Conservation (phyloP, 2,329 filamentous ascomycete species). For the Lecanosticta acicola region DNA sequence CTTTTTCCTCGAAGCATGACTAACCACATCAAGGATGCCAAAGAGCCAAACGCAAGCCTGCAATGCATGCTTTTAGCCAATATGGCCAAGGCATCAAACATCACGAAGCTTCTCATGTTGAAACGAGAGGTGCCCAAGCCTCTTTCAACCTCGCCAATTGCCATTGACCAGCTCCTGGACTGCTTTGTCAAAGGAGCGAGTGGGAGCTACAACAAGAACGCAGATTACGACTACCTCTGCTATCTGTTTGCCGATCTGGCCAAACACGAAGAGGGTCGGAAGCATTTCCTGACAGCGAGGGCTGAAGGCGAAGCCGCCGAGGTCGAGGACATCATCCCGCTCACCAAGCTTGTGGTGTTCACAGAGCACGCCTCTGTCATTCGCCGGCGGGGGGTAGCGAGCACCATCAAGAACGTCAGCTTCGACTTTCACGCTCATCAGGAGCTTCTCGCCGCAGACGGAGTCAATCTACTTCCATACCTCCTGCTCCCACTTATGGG, state of each 20-base stretch:
- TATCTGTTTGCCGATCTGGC: constrained; percentile 93
- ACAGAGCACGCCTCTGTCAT: constrained; percentile 83
- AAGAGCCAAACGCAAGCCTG: constrained; percentile 77
- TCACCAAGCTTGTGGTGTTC: constrained; percentile 90
- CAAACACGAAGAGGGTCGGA: constrained; percentile 63
- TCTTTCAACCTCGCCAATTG: constrained; percentile 65
- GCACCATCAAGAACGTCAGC: constrained; percentile 86
- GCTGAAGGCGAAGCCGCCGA: constrained; percentile 46
- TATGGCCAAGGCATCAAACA: constrained; percentile 69
- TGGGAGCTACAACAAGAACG: constrained; percentile 74
- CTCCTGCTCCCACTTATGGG: constrained; percentile 83
- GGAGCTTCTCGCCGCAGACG: constrained; percentile 57
- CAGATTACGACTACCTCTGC: constrained; percentile 85
- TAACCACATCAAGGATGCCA: constrained; percentile 50
- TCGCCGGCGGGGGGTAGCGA: constrained; percentile 87
- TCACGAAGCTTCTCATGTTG: constrained; percentile 63
- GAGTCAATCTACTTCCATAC: constrained; percentile 80
- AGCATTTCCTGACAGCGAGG: constrained; percentile 43
- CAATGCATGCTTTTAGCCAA: constrained; percentile 92
- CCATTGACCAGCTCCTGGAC: constrained; percentile 88
- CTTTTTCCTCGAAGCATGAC: constrained; percentile 2
- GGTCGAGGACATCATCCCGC: constrained; percentile 70
- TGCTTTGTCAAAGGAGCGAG: constrained; percentile 90
- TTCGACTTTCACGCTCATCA: constrained; percentile 72
- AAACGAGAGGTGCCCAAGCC: constrained; percentile 63